Conservation (phyloP, 1,139 yeast genomes). For the Candida gigantensis region DNA sequence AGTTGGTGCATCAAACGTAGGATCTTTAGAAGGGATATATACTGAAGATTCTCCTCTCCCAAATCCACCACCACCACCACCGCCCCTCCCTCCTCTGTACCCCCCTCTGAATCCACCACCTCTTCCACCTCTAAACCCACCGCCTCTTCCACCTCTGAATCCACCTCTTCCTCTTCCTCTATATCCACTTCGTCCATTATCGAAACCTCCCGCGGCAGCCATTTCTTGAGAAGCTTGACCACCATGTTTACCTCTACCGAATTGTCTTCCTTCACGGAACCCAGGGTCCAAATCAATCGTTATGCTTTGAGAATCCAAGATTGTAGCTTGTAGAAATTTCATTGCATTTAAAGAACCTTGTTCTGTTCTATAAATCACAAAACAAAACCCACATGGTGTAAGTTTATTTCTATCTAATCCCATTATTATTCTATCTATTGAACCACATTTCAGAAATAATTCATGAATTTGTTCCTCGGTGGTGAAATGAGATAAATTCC, state of each 20-base stretch:
- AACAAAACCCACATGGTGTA: slow-evolving; percentile 96
- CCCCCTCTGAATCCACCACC: slow-evolving; percentile 26
- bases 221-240: slow-evolving; percentile 66
- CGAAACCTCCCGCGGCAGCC: slow-evolving; percentile 24
- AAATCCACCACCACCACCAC: slow-evolving; percentile 17
- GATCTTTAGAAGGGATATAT: slow-evolving; percentile 23
- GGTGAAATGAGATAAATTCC: slow-evolving; percentile 80
- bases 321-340: slow-evolving; percentile 76
- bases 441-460: slow-evolving; percentile 77
- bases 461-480: slow-evolving; percentile 93
- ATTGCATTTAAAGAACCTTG: slow-evolving; percentile 78
- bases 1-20: slow-evolving; percentile 19
- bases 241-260: slow-evolving; percentile 87
- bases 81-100: slow-evolving; percentile 45
- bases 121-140: slow-evolving; percentile 31
- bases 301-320: slow-evolving; percentile 75
- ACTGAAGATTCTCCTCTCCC: slow-evolving; percentile 18
- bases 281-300: slow-evolving; percentile 94
- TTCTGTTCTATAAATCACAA: slow-evolving; percentile 70
- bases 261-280: slow-evolving; percentile 89
- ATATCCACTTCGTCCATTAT: slow-evolving; percentile 26
- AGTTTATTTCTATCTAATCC: slow-evolving; percentile 86
- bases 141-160: slow-evolving; percentile 34
- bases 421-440: slow-evolving; percentile 79
- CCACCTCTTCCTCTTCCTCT: slow-evolving; percentile 31